phyloP scores from a whole-genome alignment of 78 protist species.

The Salpingoeca rosetta region DNA sequence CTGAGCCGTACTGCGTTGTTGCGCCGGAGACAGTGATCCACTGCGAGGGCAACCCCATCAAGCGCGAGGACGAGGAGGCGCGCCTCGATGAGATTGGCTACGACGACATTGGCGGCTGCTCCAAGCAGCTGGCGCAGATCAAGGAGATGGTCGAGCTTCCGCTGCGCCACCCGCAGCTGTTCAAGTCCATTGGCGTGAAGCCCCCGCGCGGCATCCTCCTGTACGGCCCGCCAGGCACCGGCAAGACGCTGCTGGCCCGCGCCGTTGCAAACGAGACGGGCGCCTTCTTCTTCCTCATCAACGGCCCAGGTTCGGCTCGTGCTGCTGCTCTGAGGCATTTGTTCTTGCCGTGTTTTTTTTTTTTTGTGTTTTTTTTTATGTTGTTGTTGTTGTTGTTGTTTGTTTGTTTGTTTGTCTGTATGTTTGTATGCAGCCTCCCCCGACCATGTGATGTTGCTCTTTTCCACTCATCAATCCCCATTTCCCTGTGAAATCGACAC shows the following conservation, averaged over 20 bases:
- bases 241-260: conserved; percentile 99
- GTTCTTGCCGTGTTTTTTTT: too few relatives aligned
- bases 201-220: conserved; percentile 78
- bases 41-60: conserved; percentile 99
- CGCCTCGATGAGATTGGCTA: conserved; percentile 82
- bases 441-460: too few relatives aligned
- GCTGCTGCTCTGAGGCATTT: too few relatives aligned
- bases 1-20: conserved; percentile 68
- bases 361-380: too few relatives aligned
- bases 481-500: too few relatives aligned
- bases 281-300: conserved; percentile 99
- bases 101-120: conserved; percentile 99
- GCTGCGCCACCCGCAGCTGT: conserved; percentile 98
- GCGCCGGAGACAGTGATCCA: conserved; percentile 95
- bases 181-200: conserved; percentile 81
- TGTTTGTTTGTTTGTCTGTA: too few relatives aligned
- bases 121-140: conserved; percentile 97
- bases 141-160: conserved; percentile 99
- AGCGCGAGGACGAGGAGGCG: conserved; percentile 98
- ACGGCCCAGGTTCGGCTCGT: too few relatives aligned
- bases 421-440: too few relatives aligned
- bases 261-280: conserved; percentile 99
- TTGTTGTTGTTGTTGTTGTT: too few relatives aligned
- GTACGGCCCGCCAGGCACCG: conserved; percentile 99
- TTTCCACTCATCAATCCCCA: too few relatives aligned